Base-by-base conservation (phyloP, 495 filamentous ascomycete genomes). In the Collariella sp. region DNA sequence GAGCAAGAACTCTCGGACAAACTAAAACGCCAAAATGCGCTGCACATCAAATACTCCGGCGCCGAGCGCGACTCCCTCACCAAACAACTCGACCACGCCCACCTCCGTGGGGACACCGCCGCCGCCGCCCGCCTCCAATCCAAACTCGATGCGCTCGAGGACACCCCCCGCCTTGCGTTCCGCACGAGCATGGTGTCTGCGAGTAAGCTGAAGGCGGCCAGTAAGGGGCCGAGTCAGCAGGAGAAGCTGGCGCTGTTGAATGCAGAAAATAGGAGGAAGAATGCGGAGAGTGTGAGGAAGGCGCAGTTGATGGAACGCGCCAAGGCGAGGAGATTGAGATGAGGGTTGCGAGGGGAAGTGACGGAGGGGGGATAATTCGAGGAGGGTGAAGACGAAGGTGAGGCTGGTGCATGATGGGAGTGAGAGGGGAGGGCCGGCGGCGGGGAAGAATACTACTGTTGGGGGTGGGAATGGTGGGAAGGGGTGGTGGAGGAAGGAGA, bases 301-400 rank as follows among this genome's bases (percentile, higher is more conserved):
- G 90, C 91, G 6, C 87, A 95, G 67, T 70, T 93, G 20, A 81
- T 81, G 56, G 91, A 97, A 73, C 76, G 83, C 15, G 78, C 79
- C 39, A 78, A 77, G 11, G 77, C 78, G n/a, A 77, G 82, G 24
- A 76, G 69, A 31, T 71, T 7, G 70, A 78, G 51, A 62, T 61
- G 45, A 80, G 76, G 15, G 66, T 80, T 41, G 78, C 75, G 41
- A 78, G 81, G 24, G 79, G 81, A 44, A 65, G 77, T 66, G 59
- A 58, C 7, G 65, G 20, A 56, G 63, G 18, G 70, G 73, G 10
- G 80, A 86, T 63, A 72, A 75, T 2, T 83, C 82, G 55, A 74
- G 82, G 56, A 79, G 83, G 34, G 77, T 86, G 38, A 79, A 75
- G 58, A 85, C 82, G 31, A 68, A 70, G 31, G 76, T 82, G 39